phyloP scores from a whole-genome alignment of 1,284 basidiomycete species.

The Vanrija sp. region DNA sequence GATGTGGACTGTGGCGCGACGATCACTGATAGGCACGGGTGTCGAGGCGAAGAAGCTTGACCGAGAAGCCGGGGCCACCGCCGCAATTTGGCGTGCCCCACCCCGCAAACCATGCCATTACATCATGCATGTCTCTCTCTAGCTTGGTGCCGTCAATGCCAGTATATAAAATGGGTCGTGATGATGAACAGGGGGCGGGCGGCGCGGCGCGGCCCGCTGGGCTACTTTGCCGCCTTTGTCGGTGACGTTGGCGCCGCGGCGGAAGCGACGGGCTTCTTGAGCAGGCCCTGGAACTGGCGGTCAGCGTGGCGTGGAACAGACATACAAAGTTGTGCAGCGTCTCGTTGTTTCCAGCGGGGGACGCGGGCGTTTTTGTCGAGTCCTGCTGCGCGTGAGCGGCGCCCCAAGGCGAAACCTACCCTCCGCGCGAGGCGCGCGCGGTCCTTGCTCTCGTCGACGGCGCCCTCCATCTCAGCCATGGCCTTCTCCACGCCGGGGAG shows the following conservation, averaged over 20 bases:
- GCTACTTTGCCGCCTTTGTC: conserved; percentile 12
- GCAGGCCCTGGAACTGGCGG: conserved; percentile 42
- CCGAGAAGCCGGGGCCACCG: too few species aligned
- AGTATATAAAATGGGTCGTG: too few species aligned
- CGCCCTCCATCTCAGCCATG: conserved; percentile 76
- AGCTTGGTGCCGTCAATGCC: too few species aligned
- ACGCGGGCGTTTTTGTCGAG: conserved; percentile 18
- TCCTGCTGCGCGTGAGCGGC: conserved; percentile 19
- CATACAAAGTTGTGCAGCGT: conserved; percentile 48
- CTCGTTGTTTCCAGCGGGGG: conserved; percentile 37
- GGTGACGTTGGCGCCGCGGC: conserved; percentile 19
- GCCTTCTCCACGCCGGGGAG: conserved; percentile 81
- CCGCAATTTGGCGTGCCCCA: neutral
- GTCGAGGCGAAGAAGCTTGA: too few species aligned
- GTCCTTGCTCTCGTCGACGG: conserved; percentile 42
- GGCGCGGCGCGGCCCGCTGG: too few species aligned
- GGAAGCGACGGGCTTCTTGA: conserved; percentile 16
- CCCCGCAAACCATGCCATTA: conserved; percentile 43
- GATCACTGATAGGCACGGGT: too few species aligned
- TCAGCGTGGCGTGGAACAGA: neutral
- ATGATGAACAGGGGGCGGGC: too few species aligned
- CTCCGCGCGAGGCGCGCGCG: conserved; percentile 35
- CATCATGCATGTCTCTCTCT: too few species aligned
- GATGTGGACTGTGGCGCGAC: too few species aligned
- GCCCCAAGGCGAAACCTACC: conserved; percentile 17